phyloP scores from a whole-genome alignment of 208 protist species.

The Phytomonas francai region DNA sequence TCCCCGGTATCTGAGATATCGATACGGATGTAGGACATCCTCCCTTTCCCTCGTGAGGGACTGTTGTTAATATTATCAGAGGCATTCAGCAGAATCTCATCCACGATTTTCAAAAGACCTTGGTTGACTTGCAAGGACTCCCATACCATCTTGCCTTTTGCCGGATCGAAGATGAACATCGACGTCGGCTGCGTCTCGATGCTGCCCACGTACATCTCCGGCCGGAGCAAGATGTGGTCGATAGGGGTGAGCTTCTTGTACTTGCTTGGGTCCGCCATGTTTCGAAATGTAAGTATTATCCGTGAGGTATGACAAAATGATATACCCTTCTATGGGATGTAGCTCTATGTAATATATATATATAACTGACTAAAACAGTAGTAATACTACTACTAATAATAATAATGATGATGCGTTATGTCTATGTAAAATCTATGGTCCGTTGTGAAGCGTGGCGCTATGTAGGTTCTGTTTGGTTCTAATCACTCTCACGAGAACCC shows the following conservation, averaged over 20 bases:
- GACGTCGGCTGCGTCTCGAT: slow-evolving; percentile 65
- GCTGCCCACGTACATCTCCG: slow-evolving; percentile 98
- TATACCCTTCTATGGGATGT: no score
- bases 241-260: slow-evolving; percentile 91
- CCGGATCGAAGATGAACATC: slow-evolving; percentile 89
- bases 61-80: slow-evolving; percentile 94
- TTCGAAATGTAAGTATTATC: not conserved
- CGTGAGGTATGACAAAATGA: no score
- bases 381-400: no score
- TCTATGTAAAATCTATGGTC: no score
- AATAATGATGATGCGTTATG: no score
- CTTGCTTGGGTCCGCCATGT: slow-evolving; percentile 75
- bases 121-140: slow-evolving; percentile 92
- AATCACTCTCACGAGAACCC: no score
- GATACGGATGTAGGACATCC: slow-evolving; percentile 90
- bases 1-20: slow-evolving; percentile 78
- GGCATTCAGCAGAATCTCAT: slow-evolving; percentile 98
- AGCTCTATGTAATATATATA: no score
- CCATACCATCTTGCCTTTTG: slow-evolving; percentile 78
- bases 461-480: no score
- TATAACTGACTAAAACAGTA: no score
- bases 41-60: slow-evolving; percentile 10
- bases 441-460: no score
- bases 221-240: slow-evolving; percentile 96
- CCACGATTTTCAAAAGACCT: slow-evolving; percentile 96